A percentile compares a stretch with the other conserved stretches of the same genome.
Conservation (phyloP, 1,284 basidiomycete genomes). For the Ustilago cynodontis region DNA sequence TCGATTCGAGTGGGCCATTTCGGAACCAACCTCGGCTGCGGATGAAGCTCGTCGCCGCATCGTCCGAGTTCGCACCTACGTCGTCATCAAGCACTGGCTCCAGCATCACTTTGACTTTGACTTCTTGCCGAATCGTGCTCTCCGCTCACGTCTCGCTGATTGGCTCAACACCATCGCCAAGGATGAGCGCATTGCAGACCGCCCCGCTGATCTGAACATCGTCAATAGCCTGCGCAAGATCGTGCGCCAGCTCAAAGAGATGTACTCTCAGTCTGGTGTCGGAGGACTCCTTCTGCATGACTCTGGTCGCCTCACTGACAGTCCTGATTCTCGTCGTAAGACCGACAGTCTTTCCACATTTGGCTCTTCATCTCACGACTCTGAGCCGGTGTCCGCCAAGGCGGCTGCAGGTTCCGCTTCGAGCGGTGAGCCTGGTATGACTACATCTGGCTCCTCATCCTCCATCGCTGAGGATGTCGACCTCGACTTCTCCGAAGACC, state of each 20-base stretch:
- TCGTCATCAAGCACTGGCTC: slow-evolving; percentile 64
- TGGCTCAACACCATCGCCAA: slow-evolving; percentile 59
- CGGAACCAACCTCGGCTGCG: slow-evolving; percentile 30
- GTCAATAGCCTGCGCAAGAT: slow-evolving; percentile 58
- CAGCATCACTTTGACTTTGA: slow-evolving; percentile 62
- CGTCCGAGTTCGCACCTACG: slow-evolving; percentile 63
- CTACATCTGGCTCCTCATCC: slow-evolving; percentile 12
- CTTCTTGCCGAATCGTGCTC: slow-evolving; percentile 55
- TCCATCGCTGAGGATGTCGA: slow-evolving; percentile 40
- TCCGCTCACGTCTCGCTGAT: slow-evolving; percentile 50
- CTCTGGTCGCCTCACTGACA: slow-evolving; percentile 33
- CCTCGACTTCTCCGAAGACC: slow-evolving; percentile 40
- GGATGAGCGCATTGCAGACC: slow-evolving; percentile 31
- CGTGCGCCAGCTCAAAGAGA: slow-evolving; percentile 57
- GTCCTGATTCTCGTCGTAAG: slow-evolving; percentile 20
- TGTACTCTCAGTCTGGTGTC: slow-evolving; percentile 52
- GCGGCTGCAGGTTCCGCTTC: slow-evolving; percentile 10
- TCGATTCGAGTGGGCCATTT: slow-evolving; percentile 64
- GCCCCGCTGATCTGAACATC: slow-evolving; percentile 53
- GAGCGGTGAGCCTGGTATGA: slow-evolving; percentile 16
- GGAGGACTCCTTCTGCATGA: slow-evolving; percentile 51
- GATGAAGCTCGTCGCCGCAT: slow-evolving; percentile 61
- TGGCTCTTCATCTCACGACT: slow-evolving; percentile 35
- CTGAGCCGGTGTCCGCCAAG: slow-evolving; percentile 12
- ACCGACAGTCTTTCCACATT: slow-evolving; percentile 39